These are phyloP conservation scores for Cenchrus fungigraminus DNA, from an alignment of 176 grass and related monocot species.

Conservation along the genomic window DNA sequence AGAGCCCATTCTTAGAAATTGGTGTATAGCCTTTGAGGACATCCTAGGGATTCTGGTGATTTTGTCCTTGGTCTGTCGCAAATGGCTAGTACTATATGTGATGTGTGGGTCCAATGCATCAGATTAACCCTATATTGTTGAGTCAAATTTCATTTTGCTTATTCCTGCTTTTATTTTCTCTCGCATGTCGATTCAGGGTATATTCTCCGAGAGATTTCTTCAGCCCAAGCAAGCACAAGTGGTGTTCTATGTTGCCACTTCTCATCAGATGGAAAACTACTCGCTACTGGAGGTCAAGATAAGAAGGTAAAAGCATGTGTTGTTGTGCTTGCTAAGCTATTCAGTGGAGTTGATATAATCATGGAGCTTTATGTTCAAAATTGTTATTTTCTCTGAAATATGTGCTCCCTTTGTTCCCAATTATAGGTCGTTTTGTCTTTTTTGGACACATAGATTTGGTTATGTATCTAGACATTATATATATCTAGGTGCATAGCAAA, in stretches of 20 bases:
- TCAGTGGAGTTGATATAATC: slow-evolving; percentile 20
- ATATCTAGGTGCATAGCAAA: no score
- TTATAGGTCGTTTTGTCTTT: no score
- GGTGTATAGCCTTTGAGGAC: neutral
- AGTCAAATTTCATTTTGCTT: neutral
- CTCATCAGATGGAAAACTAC: slow-evolving; percentile 88
- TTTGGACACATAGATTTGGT: no score
- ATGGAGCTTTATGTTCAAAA: neutral
- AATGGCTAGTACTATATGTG: neutral
- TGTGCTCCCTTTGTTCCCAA: no score
- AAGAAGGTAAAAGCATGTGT: slow-evolving; percentile 68
- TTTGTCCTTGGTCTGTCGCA: neutral
- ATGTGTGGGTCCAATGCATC: slow-evolving; percentile 9
- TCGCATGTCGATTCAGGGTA: slow-evolving; percentile 55
- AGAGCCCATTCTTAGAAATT: neutral
- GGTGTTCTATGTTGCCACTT: slow-evolving; percentile 91
- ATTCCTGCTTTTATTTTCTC: neutral
- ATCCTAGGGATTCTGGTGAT: neutral
- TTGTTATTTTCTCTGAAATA: neutral
- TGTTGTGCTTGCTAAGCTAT: slow-evolving; percentile 25
- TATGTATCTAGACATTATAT: no score
- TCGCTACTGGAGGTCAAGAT: slow-evolving; percentile 95
- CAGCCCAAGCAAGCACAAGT: slow-evolving; percentile 69
- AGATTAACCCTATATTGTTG: neutral
- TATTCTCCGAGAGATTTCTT: slow-evolving; percentile 68